phyloP scores from a whole-genome alignment of 2,329 filamentous ascomycete genomes.

The Arthrinium phaeospermum region DNA sequence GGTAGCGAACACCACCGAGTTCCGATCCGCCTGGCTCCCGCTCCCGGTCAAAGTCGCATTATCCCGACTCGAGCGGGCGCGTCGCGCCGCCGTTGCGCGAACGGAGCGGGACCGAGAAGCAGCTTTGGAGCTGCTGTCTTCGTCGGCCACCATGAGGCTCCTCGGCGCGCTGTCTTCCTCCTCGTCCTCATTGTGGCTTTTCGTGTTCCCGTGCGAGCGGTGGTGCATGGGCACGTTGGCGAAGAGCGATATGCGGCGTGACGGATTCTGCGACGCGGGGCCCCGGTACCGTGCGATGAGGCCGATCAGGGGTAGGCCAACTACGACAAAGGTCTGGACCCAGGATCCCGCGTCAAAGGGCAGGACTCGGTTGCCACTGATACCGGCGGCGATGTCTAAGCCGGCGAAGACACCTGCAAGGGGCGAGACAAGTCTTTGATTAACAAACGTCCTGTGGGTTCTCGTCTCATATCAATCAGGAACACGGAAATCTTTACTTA shows the following conservation, averaged over 20 bases:
- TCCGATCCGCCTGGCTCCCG: neutral
- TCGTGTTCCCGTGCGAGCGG: neutral
- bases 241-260: conserved; percentile 19
- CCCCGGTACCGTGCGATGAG: conserved; percentile 48
- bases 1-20: neutral
- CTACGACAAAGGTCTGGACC: conserved; percentile 53
- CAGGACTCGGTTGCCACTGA: conserved; percentile 48
- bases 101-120: neutral
- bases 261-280: conserved; percentile 23
- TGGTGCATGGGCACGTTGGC: conserved; percentile 17
- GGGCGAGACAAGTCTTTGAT: neutral
- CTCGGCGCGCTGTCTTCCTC: neutral
- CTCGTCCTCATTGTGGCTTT: neutral
- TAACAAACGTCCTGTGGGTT: neutral
- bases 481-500: conserved; percentile 36
- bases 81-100: neutral
- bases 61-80: neutral
- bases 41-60: neutral
- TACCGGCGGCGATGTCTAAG: conserved; percentile 51
- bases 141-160: neutral
- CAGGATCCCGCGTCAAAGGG: conserved; percentile 58
- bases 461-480: neutral
- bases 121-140: neutral
- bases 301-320: conserved; percentile 59
- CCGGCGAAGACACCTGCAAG: conserved; percentile 55